Evolutionary conservation across 2,329 filamentous ascomycete genomes (phyloP), one percentile per base, ranked within the genome.

Genomic region (Xylogone sp.): DNA sequence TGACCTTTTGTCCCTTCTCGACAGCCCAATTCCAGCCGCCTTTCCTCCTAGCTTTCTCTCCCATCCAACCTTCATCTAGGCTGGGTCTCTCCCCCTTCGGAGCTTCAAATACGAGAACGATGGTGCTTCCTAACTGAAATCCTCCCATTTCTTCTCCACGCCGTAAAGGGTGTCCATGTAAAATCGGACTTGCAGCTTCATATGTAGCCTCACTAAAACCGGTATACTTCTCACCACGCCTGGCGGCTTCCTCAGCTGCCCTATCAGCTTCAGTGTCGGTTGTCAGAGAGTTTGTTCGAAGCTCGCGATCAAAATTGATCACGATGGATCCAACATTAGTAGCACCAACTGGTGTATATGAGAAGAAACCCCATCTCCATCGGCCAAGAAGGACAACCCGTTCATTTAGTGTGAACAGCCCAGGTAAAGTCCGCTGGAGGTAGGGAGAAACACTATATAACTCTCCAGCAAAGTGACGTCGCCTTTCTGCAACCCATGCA

Each of bases 311-410:
- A 69, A 99, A 99, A 73, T 99, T 97, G 75, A 99, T 83, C 67
- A 90, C 88, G 72, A 99, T 97, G 53, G 89, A 95, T 51, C 94
- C 94, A 43, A 99, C 94, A 63, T 99, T 99, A 20, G 94, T 99
- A 7, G 94, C 94, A 56, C 94, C 94, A 29, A 99, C 94, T 13
- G 95, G 92, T 0, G 90, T 93, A 72, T 91, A 97, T 59, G 86
- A 88, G 77, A 99, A 99, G 80, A 99, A 97, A 18, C 94, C 94
- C 82, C 90, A 95, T 51, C 92, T 87, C 94, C 94, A 99, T 53
- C 91, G 82, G 18, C 94, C 94, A 1, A 99, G 79, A 1, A 99
- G 82, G 1, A 96, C 94, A 21, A 99, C 90, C 50, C 94, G 86
- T 73, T 99, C 94, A 70, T 99, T 99, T 19, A 99, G 78, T 0